These are phyloP conservation scores for Boletus reticuloceps DNA, from an alignment of 768 basidiomycete genomes.

Conservation along the genomic window DNA sequence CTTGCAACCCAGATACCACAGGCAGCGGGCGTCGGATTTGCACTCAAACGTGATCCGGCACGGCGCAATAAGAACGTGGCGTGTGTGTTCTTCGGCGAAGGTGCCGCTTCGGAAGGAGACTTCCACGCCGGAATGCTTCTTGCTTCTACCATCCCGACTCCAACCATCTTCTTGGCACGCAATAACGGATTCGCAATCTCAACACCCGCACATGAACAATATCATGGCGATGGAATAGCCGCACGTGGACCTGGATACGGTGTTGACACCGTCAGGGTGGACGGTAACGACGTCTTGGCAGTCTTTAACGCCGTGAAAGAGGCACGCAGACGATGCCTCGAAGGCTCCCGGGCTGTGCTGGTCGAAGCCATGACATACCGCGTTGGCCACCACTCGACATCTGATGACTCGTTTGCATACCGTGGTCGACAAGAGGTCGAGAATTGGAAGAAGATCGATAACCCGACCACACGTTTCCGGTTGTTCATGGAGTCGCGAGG, in stretches of 20 bases:
- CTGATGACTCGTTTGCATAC: conserved; percentile 95
- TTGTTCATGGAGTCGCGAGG: conserved; percentile 76
- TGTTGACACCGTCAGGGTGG: conserved; percentile 86
- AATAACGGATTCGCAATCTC: conserved; percentile 96
- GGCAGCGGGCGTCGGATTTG: conserved; percentile 90
- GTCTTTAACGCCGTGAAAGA: conserved; percentile 74
- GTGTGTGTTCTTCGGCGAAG: conserved; percentile 91
- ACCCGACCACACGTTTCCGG: conserved; percentile 84
- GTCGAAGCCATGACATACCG: conserved; percentile 93
- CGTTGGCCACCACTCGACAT: conserved; percentile 93
- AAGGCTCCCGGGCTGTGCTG: conserved; percentile 77
- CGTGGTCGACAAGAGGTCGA: conserved; percentile 87
- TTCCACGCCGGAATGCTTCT: conserved; percentile 90
- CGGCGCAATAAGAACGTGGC: conserved; percentile 74
- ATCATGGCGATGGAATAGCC: conserved; percentile 90
- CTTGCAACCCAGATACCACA: conserved; percentile 94
- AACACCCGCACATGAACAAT: conserved; percentile 87
- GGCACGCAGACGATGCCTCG: conserved; percentile 66
- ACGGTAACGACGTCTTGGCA: conserved; percentile 90
- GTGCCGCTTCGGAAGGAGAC: conserved; percentile 92
- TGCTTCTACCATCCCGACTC: conserved; percentile 73
- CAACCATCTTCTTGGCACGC: conserved; percentile 70
- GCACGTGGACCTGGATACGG: conserved; percentile 89
- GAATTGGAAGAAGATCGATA: conserved; percentile 87
- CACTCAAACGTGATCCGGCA: conserved; percentile 72